phyloP scores from a whole-genome alignment of 129 eudicot genomes.

The Saposhnikovia divaricata region DNA sequence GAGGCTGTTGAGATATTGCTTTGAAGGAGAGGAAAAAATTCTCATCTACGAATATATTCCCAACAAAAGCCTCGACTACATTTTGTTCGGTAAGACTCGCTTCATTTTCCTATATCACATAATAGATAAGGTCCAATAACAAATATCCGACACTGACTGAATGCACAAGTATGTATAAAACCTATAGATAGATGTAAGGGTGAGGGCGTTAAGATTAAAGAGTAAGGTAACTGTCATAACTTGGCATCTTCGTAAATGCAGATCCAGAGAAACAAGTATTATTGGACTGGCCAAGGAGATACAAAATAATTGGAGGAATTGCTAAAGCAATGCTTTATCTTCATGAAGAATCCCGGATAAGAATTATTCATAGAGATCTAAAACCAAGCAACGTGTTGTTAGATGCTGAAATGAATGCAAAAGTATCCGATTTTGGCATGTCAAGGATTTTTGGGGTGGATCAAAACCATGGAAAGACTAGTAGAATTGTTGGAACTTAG shows the following conservation, averaged over 20 bases:
- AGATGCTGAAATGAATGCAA: slow-evolving; percentile 25
- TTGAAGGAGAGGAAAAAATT: slow-evolving; percentile 15
- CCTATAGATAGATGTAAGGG: too few relatives aligned
- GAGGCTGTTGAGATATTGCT: slow-evolving; percentile 22
- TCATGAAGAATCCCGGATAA: slow-evolving; percentile 22
- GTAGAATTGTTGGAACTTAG: slow-evolving; percentile 33
- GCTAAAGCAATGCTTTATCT: slow-evolving; percentile 24
- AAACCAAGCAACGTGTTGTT: slow-evolving; percentile 29
- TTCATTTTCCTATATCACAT: neutral
- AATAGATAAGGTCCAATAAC: neutral
- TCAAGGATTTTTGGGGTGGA: slow-evolving; percentile 17
- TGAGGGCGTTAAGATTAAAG: neutral
- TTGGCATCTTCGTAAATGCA: neutral
- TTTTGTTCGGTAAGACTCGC: slow-evolving; percentile 18
- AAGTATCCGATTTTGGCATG: slow-evolving; percentile 37
- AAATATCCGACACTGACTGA: neutral
- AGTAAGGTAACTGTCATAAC: neutral
- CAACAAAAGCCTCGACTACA: slow-evolving; percentile 21
- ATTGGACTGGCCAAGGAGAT: slow-evolving; percentile 19
- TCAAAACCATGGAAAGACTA: slow-evolving; percentile 6
- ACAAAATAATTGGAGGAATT: slow-evolving; percentile 24
- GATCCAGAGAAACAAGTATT: slow-evolving; percentile 12
- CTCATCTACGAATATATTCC: slow-evolving; percentile 22
- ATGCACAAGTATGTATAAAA: neutral
- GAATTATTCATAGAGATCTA: slow-evolving; percentile 25